phyloP scores from a whole-genome alignment of 192 early-diverging fungal species.

The Backusella liffmaniae region DNA sequence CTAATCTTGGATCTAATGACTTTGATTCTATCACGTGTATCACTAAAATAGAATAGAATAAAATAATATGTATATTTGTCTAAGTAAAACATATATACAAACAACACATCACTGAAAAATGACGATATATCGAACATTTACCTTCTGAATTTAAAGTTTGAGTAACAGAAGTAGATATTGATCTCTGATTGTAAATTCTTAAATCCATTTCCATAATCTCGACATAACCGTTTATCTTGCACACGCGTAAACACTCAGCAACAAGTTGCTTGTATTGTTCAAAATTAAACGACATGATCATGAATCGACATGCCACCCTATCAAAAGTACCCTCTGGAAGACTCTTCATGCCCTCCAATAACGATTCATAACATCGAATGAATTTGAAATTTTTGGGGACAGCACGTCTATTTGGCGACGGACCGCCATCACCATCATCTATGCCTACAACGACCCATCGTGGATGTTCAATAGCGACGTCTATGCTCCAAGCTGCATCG shows the following conservation, averaged over 20 bases:
- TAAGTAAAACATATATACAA: background rate
- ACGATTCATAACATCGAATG: constrained; percentile 13
- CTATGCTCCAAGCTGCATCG: constrained; percentile 18
- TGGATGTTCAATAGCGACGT: constrained; percentile 5
- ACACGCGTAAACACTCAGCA: constrained; percentile 22
- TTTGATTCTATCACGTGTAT: constrained; percentile 18
- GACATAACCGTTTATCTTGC: constrained; percentile 24
- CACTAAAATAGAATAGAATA: background rate
- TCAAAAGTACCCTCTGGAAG: constrained; percentile 22
- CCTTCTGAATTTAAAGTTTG: constrained; percentile 29
- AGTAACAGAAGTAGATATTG: background rate
- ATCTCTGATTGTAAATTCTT: constrained; percentile 17
- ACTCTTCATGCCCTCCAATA: constrained; percentile 9
- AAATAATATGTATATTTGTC: background rate
- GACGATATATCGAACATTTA: background rate
- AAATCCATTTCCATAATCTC: constrained; percentile 35
- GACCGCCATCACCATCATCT: constrained; percentile 13
- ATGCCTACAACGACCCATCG: constrained; percentile 17
- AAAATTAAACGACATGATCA: constrained; percentile 13
- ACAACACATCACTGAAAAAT: background rate
- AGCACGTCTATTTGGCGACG: background rate
- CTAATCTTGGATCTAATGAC: constrained; percentile 8
- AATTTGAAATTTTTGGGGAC: constrained; percentile 21
- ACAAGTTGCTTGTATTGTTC: constrained; percentile 10
- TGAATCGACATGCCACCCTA: constrained; percentile 10